phyloP scores from a whole-genome alignment of 2,329 filamentous ascomycete genomes.

The Gyromitra esculenta region DNA sequence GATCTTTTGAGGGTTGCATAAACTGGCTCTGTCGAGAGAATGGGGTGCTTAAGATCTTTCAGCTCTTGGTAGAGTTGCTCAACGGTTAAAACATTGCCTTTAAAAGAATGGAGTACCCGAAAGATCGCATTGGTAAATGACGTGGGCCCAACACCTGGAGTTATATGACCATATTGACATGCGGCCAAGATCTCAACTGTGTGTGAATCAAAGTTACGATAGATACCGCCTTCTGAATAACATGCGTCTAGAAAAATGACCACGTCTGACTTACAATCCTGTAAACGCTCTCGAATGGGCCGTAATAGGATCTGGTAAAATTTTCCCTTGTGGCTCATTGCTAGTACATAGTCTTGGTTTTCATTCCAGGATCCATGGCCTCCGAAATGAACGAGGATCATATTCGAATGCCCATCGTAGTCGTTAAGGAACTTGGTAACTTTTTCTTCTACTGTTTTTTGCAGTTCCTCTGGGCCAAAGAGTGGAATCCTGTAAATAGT shows the following conservation, averaged over 20 bases:
- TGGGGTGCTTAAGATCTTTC: background rate
- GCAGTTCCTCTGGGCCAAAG: background rate
- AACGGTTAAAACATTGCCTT: background rate
- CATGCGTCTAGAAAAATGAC: slow-evolving; percentile 4
- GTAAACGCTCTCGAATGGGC: background rate
- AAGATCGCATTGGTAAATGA: background rate
- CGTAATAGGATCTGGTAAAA: background rate
- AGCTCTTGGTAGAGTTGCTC: background rate
- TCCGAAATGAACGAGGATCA: background rate
- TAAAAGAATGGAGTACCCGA: background rate
- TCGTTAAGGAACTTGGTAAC: background rate
- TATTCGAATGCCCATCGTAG: background rate
- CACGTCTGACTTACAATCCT: background rate
- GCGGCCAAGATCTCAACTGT: slow-evolving; percentile 10
- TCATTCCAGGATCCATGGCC: background rate
- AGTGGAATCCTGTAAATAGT: background rate
- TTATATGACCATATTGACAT: background rate
- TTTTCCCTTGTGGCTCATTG: background rate
- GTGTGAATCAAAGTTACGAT: background rate
- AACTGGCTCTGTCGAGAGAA: background rate
- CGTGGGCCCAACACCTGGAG: background rate
- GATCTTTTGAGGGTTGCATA: background rate
- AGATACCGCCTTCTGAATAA: background rate
- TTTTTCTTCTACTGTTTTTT: background rate
- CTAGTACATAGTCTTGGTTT: background rate